phyloP scores from a whole-genome alignment of 139 green algal species.

The Closterium sp. region DNA sequence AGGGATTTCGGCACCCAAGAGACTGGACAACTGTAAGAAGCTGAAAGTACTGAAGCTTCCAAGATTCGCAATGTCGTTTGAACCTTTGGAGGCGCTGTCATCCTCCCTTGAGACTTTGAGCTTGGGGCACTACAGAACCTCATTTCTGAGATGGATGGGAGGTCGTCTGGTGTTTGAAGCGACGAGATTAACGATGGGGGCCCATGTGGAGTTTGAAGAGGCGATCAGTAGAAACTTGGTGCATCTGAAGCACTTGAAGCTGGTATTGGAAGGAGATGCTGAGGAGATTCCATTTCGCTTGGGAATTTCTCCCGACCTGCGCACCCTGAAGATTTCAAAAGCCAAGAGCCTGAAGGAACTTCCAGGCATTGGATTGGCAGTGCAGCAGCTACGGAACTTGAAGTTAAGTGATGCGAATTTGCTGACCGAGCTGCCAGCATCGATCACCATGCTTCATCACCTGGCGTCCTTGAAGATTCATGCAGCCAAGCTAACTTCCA shows the following conservation, averaged over 20 bases:
- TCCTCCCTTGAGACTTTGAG: background rate
- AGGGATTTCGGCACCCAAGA: background rate
- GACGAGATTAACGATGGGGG: no score
- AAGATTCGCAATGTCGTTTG: background rate
- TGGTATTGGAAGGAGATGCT: background rate
- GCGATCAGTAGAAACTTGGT: background rate
- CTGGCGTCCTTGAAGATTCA: no score
- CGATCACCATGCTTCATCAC: no score
- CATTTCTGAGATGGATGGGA: no score
- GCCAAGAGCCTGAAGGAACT: background rate
- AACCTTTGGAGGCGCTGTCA: background rate
- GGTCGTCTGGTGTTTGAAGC: no score
- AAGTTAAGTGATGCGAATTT: background rate
- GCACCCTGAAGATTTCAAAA: background rate
- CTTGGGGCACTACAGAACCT: background rate
- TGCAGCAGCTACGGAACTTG: background rate
- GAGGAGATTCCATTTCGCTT: background rate
- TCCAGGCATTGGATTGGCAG: background rate
- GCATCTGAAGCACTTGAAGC: background rate
- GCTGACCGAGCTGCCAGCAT: no score
- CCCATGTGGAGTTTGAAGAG: background rate
- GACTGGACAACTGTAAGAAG: background rate
- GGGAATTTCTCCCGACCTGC: background rate
- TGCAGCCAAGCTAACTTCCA: no score
- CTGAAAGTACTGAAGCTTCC: background rate